A percentile compares a stretch with the other conserved stretches of the same genome.
Evolutionary conservation across 345 rosid species (phyloP).

Genomic region (Euphorbia tirucalli): DNA sequence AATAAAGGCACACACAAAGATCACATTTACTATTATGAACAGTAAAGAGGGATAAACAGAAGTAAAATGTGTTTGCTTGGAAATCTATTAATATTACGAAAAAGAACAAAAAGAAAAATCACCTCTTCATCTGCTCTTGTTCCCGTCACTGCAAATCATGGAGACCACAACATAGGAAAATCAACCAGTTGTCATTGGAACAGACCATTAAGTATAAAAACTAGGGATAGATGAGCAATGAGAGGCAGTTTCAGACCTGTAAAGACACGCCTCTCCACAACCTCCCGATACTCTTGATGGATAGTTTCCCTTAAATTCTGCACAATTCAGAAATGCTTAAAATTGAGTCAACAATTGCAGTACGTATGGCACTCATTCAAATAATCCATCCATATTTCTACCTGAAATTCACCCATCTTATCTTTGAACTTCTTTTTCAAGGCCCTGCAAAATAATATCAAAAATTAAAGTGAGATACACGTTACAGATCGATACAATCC

Average conservation of each 20-base stretch:
- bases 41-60: not conserved
- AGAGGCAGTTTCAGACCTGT: constrained; percentile 57
- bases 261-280: constrained; percentile 92
- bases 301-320: constrained; percentile 82
- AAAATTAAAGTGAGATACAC: constrained; percentile 4
- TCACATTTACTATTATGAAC: not conserved
- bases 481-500: not conserved
- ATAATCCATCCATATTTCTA: constrained; percentile 13
- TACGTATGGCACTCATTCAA: constrained; percentile 7
- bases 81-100: not conserved
- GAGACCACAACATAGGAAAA: constrained; percentile 23
- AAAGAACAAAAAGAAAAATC: constrained; percentile 16
- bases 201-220: constrained; percentile 5
- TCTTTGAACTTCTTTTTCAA: constrained; percentile 90
- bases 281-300: constrained; percentile 94
- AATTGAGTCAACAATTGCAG: not conserved
- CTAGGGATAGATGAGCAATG: not conserved
- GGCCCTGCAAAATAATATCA: constrained; percentile 46
- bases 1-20: not conserved
- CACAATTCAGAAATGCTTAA: constrained; percentile 16
- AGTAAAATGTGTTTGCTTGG: constrained; percentile 3
- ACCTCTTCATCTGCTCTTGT: constrained; percentile 91
- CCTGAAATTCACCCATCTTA: constrained; percentile 94
- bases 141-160: constrained; percentile 62
- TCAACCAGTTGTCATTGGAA: constrained; percentile 19